Percentiles rank a stretch among this genome's conserved stretches.
phyloP scores from a whole-genome alignment of 495 filamentous ascomycete species.

The Trypethelium eluteriae region DNA sequence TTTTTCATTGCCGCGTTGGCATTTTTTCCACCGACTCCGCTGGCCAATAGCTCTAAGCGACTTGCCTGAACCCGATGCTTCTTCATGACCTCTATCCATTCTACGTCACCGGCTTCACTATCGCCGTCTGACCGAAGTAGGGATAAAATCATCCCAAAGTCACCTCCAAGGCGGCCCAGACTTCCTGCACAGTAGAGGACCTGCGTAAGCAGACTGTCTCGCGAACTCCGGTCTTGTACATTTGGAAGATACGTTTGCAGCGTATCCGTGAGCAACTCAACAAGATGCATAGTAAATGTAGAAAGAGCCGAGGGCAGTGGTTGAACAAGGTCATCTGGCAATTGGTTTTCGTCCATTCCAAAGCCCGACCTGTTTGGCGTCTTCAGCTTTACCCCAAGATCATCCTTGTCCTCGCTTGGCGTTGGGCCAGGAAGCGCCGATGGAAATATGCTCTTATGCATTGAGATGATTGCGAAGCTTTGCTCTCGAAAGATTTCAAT shows the following conservation, averaged over 20 bases:
- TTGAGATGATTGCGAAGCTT: conserved; percentile 86
- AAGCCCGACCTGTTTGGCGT: conserved; percentile 16
- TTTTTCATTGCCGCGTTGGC: not conserved
- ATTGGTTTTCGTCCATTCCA: conserved; percentile 1
- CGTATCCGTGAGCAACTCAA: conserved; percentile 71
- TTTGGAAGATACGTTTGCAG: conserved; percentile 74
- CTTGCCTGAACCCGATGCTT: conserved; percentile 84
- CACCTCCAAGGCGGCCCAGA: conserved; percentile 81
- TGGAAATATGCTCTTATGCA: conserved; percentile 86
- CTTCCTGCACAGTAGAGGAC: conserved; percentile 93
- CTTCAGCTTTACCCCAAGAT: conserved; percentile 27
- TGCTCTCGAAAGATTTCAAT: conserved; percentile 98
- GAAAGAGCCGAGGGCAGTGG: conserved; percentile 68
- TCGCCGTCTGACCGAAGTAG: conserved; percentile 52
- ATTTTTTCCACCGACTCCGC: conserved; percentile 34
- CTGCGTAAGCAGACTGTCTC: conserved; percentile 85
- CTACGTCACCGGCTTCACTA: conserved; percentile 20
- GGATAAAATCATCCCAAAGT: conserved; percentile 84
- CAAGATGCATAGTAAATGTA: conserved; percentile 80
- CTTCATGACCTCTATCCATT: conserved; percentile 84
- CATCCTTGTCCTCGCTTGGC: not conserved
- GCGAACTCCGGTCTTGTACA: conserved; percentile 66
- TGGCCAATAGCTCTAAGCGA: conserved; percentile 71
- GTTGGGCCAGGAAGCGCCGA: conserved; percentile 31
- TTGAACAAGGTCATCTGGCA: conserved; percentile 50